Evolutionary conservation across 768 basidiomycete genomes (phyloP).

Genomic region (Xanthoconium purpureum): DNA sequence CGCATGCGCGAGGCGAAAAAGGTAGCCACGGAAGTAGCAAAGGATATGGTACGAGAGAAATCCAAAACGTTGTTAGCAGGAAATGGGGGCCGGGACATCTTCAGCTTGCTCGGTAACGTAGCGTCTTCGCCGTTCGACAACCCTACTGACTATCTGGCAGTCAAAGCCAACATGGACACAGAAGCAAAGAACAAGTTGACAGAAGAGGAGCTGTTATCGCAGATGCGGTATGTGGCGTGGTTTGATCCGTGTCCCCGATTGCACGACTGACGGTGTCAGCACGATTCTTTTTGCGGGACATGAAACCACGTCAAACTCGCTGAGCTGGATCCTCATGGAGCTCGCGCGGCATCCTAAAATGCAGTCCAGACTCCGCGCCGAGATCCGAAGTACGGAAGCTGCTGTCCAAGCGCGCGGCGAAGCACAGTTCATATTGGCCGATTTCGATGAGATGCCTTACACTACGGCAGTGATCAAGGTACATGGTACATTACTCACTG

Average conservation of each 20-base stretch:
- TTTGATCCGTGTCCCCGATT: neutral
- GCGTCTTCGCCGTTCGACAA: neutral
- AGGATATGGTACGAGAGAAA: slow-evolving; percentile 19
- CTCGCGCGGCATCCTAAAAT: slow-evolving; percentile 55
- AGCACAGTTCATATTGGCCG: slow-evolving; percentile 30
- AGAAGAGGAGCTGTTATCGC: slow-evolving; percentile 13
- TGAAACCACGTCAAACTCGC: slow-evolving; percentile 58
- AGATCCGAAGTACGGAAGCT: slow-evolving; percentile 13
- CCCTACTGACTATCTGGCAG: slow-evolving; percentile 5
- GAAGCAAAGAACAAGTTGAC: slow-evolving; percentile 25
- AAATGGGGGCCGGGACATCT: slow-evolving; percentile 16
- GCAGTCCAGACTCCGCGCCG: slow-evolving; percentile 55
- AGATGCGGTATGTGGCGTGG: neutral
- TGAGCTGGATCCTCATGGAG: slow-evolving; percentile 63
- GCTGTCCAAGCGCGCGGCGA: slow-evolving; percentile 8
- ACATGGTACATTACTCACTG: slow-evolving; percentile 12
- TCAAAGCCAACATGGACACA: slow-evolving; percentile 29
- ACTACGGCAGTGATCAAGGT: slow-evolving; percentile 37
- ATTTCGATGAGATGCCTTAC: slow-evolving; percentile 52
- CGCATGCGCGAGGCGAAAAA: slow-evolving; percentile 14
- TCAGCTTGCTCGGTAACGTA: slow-evolving; percentile 38
- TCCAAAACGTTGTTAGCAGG: slow-evolving; percentile 10
- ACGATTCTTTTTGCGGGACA: slow-evolving; percentile 36
- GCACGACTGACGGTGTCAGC: neutral
- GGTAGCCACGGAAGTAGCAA: slow-evolving; percentile 9